Base-by-base conservation (phyloP, 2,329 filamentous ascomycete genomes). In the Exophiala calicioides region DNA sequence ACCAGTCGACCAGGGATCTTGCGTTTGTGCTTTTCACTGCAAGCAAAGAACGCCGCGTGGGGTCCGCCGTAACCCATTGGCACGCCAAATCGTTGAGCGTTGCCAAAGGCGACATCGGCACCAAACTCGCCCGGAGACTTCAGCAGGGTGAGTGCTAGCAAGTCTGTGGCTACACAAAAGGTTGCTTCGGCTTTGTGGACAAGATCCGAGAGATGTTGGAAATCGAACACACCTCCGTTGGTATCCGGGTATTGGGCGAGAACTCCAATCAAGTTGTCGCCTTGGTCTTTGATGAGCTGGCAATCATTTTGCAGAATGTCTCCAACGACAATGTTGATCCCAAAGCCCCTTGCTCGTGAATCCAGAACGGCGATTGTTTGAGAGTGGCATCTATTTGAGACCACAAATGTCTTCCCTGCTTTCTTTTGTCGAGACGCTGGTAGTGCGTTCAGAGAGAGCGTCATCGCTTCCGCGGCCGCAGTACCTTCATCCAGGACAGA, bases 41-140 rank as follows among this genome's bases (percentile, higher is more conserved):
- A 90, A 15, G 91, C 88, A 66, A 97, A 96, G 79, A 97, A 97
- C 13, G 90, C 91, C 19, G 91, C 91, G 63, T 96, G 91, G n/a
- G 91, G 91, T 15, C 91, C 91, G 61, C 91, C 91, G 60, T 85
- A 94, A 38, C 91, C 91, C 64, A 96, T 82, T 2, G 91, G 90
- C 9, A 97, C 88, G 66, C 91, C 91, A 52, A 96, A 86, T 48
- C 91, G 78, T 72, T 97, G 91, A 12, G 91, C 84, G 62, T 85
- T 95, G 57, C 91, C 91, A 64, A 97, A 95, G 4, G 90, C 91
- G 60, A 97, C 88, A 64, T 97, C 91, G 16, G 91, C 91, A 31
- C 91, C 91, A 71, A 91, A 96, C 64, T 96, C 91, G 37, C 90
- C 90, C 0, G 91, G 91, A 1, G 91, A 88, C 39, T 87, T 93